Evolutionary conservation across 192 early-diverging fungal species (phyloP), one percentile per base, ranked within the genome.

Genomic region (Chytriomyces sp.): DNA sequence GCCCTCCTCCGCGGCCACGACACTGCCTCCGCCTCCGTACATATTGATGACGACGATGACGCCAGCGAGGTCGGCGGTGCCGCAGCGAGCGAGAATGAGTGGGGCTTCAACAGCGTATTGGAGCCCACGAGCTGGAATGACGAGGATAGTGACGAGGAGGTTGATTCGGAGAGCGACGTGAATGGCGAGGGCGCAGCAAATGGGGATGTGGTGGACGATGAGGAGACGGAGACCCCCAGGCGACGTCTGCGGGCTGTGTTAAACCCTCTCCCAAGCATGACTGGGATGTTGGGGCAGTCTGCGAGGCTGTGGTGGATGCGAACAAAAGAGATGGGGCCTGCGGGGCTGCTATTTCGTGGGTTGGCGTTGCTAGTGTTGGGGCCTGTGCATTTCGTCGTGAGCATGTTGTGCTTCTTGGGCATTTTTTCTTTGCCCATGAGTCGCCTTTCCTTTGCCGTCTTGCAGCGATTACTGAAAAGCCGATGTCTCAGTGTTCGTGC

Each of bases 391-490:
- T 61, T 94, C 5, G 53, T 91, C 4, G 91, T 94, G 2, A 89
- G 90, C 22, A 78, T 84, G 19, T 56, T 91, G 1, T 94, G 93
- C 82, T 96, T 92, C 88, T 90, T 96, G 58, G 80, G 88, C 10
- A 91, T 98, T 32, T 83, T 95, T 25, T 86, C 92, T 6, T 88
- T 98, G 49, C 96, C 96, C 10, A 98, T 98, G 96, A 93, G 91
- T n/a, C 94, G 93, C 78, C 83, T 96, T 17, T 93, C 86, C 26
- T 93, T 90, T 68, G 91, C 90, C 12, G 78, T 98, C 25, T 78
- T 91, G 17, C 82, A 84, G 30, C 92, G 95, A 60, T 77, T 98
- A 30, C 85, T 88, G 66, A 85, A 88, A 36, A 85, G 93, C 12
- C 6, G 65, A 4, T n/a, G 26, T 22, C 39, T 67, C 34, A 39